Evolutionary conservation across 306 rosid species (phyloP).

Genomic region (Malus fusca): DNA sequence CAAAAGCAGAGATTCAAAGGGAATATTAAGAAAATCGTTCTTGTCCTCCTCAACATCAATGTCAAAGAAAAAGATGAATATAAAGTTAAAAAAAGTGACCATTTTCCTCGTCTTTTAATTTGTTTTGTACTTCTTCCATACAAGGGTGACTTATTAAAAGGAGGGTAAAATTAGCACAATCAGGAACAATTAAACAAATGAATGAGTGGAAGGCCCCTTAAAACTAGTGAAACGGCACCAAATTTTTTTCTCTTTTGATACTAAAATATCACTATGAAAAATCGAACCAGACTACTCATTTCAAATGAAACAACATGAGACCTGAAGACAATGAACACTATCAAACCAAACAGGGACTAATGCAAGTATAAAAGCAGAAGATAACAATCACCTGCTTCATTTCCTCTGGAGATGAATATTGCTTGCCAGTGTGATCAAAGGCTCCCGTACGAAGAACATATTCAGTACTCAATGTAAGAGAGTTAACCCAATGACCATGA

Average conservation of each 20-base stretch:
- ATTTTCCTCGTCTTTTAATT: neutral
- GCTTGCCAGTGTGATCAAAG: slow-evolving; percentile 84
- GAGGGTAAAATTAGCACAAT: neutral
- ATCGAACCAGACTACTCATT: neutral
- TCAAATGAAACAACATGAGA: neutral
- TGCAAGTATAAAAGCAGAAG: neutral
- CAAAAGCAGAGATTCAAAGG: neutral
- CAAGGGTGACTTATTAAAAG: neutral
- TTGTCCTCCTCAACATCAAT: neutral
- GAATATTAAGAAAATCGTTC: neutral
- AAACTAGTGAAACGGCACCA: neutral
- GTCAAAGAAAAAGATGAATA: neutral
- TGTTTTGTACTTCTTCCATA: neutral
- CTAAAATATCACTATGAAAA: neutral
- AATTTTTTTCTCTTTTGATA: neutral
- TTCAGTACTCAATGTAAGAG: slow-evolving; percentile 91
- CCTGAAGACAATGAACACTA: neutral
- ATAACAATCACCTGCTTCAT: slow-evolving; percentile 61
- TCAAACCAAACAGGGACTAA: neutral
- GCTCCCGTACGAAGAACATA: slow-evolving; percentile 96
- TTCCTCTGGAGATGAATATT: slow-evolving; percentile 68
- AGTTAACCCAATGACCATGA: slow-evolving; percentile 96
- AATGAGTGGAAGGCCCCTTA: neutral
- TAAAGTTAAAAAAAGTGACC: neutral
- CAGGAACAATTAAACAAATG: neutral